Evolutionary conservation across 257 asterid species (phyloP).

Genomic region (Pogostemon cablin): DNA sequence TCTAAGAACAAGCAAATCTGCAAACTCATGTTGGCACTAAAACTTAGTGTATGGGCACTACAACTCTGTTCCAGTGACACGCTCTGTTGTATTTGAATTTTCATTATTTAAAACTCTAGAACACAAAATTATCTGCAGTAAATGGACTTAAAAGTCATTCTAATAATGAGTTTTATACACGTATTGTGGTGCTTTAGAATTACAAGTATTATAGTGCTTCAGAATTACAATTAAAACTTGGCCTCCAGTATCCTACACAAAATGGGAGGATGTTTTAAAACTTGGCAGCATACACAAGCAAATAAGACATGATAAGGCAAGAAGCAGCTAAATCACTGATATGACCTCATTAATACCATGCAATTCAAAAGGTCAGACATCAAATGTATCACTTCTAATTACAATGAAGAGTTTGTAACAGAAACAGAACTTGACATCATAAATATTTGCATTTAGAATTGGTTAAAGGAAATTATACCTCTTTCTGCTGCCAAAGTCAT

Average conservation of each 20-base stretch:
- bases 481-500: slow-evolving; percentile 76
- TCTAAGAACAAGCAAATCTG: no score
- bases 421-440: slow-evolving; percentile 21
- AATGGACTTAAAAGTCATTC: no score
- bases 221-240: no score
- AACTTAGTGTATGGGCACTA: no score
- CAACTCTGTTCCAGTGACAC: no score
- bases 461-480: slow-evolving; percentile 46
- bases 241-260: slow-evolving; percentile 90
- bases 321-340: slow-evolving; percentile 16
- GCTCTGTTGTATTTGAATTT: no score
- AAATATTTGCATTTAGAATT: slow-evolving; percentile 21
- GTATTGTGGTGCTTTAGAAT: no score
- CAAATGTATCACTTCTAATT: slow-evolving; percentile 25
- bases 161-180: no score
- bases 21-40: no score
- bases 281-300: slow-evolving; percentile 18
- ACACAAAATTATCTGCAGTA: no score
- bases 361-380: slow-evolving; percentile 29
- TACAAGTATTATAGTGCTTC: no score
- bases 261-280: slow-evolving; percentile 29
- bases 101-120: no score
- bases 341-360: slow-evolving; percentile 12
- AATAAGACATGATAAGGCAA: slow-evolving; percentile 1
- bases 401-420: neutral